These are phyloP conservation scores for Vigna reflexopilosa DNA, from an alignment of 306 rosid species.

Conservation along the genomic window DNA sequence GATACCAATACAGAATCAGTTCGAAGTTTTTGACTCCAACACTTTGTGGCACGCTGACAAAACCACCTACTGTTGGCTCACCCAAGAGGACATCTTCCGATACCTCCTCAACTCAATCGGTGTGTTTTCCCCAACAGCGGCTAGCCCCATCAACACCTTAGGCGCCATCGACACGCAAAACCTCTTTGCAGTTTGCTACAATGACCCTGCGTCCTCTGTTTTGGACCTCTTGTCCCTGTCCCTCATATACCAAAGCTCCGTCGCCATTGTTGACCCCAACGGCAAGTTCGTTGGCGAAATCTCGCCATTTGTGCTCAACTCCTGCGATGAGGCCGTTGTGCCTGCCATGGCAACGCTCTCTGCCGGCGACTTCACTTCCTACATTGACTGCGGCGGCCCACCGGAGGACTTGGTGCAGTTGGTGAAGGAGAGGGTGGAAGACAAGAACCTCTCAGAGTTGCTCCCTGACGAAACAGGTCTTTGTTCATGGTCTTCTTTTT, in stretches of 20 bases:
- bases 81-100: conserved; percentile 88
- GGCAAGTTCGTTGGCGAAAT: conserved; percentile 74
- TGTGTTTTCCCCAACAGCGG: conserved; percentile 56
- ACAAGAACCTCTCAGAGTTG: conserved; percentile 63
- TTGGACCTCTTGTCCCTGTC: conserved; percentile 64
- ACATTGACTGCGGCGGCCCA: conserved; percentile 69
- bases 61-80: conserved; percentile 76
- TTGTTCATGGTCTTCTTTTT: conserved; percentile 63
- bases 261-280: conserved; percentile 67
- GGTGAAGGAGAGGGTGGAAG: conserved; percentile 67
- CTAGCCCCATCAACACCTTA: conserved; percentile 63
- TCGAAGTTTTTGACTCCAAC: conserved; percentile 39
- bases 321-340: conserved; percentile 57
- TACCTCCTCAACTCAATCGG: conserved; percentile 80
- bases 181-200: conserved; percentile 56
- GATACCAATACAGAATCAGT: conserved; percentile 53
- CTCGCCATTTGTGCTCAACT: conserved; percentile 69
- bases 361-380: conserved; percentile 75
- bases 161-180: conserved; percentile 55
- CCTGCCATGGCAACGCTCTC: conserved; percentile 78
- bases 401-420: conserved; percentile 75
- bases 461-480: conserved; percentile 60
- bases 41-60: conserved; percentile 46
- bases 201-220: conserved; percentile 71
- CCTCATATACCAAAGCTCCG: conserved; percentile 59